These are phyloP conservation scores for Gossypium trilobum DNA, from an alignment of 441 rosid species.

Conservation along the genomic window DNA sequence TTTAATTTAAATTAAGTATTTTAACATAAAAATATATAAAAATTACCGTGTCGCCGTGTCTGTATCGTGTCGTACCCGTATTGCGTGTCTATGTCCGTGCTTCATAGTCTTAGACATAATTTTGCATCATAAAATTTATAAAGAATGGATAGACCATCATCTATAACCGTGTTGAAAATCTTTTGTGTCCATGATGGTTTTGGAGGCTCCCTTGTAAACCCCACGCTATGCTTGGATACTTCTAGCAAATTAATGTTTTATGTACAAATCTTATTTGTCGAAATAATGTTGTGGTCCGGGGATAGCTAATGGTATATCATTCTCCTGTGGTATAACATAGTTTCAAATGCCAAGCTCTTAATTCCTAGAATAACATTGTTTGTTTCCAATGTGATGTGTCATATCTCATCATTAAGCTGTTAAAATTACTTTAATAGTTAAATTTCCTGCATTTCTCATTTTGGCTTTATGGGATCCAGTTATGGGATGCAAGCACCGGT, in stretches of 20 bases:
- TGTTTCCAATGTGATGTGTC: background rate
- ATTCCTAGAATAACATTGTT: background rate
- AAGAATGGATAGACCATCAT: background rate
- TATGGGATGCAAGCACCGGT: constrained; percentile 92
- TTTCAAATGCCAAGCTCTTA: background rate
- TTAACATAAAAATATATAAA: too few species aligned
- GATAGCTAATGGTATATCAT: background rate
- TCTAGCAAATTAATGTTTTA: background rate
- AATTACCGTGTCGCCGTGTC: too few species aligned
- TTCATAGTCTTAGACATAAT: background rate
- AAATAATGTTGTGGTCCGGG: background rate
- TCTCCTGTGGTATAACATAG: background rate
- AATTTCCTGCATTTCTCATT: constrained; percentile 12
- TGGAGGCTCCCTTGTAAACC: background rate
- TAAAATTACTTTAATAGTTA: constrained; percentile 10
- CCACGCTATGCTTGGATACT: background rate
- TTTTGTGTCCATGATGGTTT: background rate
- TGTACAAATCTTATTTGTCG: background rate
- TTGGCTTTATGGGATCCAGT: constrained; percentile 36
- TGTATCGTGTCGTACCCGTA: too few species aligned
- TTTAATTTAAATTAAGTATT: too few species aligned
- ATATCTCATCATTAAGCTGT: constrained; percentile 1
- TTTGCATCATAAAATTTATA: background rate
- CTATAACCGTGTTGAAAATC: background rate
- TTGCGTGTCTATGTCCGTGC: accelerated